Base-by-base conservation (phyloP, 1,139 yeast species). In the Debaryomyces udenii region DNA sequence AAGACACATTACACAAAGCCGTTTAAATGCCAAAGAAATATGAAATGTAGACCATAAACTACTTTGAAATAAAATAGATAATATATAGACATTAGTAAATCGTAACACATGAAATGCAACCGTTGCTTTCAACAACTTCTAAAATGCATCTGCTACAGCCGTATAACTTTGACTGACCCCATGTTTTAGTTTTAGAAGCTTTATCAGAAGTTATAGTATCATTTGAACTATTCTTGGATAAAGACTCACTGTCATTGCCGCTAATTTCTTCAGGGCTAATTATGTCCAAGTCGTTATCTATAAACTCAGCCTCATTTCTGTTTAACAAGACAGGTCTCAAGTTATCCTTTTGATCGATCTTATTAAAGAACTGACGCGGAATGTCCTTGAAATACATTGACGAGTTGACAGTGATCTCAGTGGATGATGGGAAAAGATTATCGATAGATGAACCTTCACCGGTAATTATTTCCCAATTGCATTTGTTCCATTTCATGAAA, bases 131-230 rank as follows among this genome's bases (percentile, higher is more conserved):
- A 30, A 78, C 57, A 9, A 79, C 79, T 48, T 81, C 86, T 65
- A 77, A 74, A n/a, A 80, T 70, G 44, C 76, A 70, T 27, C 70
- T 55, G 17, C 66, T 57, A 45, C 62, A 65, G 2, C 80, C 78
- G 50, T 74, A 74, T 30, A 78, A 53, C 48, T 70, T 72, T 14
- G 78, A 70, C 50, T 77, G 76, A 9, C 83, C 83, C 82, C 84
- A 80, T 5, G 70, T 63, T 40, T 64, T 62, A 4, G 46, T 42
- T 24, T 47, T 49, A 9, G 43, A 30, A 24, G 39, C 35, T 14
- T 43, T 36, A 7, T 34, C 38, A 7, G 46, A 29, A 31, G 29
- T 40, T 14, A 32, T 30, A n/a, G 51, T 57, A 34, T 46, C 46
- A 7, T 48, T 41, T 9, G 35, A 27, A 3, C 48, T 51, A n/a